Conservation (phyloP, 2,329 filamentous ascomycete genomes). For the Colletotrichum tofieldiae region DNA sequence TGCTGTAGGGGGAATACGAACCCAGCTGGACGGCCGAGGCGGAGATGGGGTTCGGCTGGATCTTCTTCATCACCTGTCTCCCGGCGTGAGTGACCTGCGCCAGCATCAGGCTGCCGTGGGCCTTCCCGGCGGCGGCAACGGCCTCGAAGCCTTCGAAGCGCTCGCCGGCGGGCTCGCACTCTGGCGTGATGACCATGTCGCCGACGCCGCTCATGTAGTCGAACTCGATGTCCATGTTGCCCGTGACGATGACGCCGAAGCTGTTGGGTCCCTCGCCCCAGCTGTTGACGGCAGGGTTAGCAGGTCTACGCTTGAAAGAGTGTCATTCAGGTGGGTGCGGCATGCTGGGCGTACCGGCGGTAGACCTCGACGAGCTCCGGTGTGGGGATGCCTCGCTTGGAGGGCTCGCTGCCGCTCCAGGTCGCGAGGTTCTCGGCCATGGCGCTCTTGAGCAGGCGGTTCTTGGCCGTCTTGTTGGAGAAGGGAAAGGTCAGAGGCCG, state of each 20-base stretch:
- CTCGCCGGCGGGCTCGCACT: slow-evolving; percentile 65
- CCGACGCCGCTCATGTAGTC: slow-evolving; percentile 71
- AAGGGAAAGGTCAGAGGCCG: slow-evolving; percentile 65
- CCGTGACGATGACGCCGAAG: slow-evolving; percentile 71
- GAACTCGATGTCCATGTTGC: slow-evolving; percentile 76
- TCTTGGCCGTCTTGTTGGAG: slow-evolving; percentile 70
- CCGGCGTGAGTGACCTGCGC: slow-evolving; percentile 76
- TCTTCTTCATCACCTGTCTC: slow-evolving; percentile 60
- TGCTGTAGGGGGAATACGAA: not conserved
- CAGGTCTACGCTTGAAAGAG: not conserved
- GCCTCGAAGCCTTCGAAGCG: slow-evolving; percentile 75
- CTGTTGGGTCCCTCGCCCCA: slow-evolving; percentile 70
- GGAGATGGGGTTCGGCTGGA: slow-evolving; percentile 58
- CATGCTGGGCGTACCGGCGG: slow-evolving; percentile 51
- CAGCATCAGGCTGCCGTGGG: slow-evolving; percentile 72
- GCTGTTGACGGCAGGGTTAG: slow-evolving; percentile 21
- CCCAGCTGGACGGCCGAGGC: slow-evolving; percentile 57
- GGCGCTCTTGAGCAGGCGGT: slow-evolving; percentile 77
- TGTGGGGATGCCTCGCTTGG: slow-evolving; percentile 62
- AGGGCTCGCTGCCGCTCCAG: slow-evolving; percentile 69
- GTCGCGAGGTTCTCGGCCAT: slow-evolving; percentile 77
- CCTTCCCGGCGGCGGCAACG: slow-evolving; percentile 69
- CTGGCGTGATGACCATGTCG: slow-evolving; percentile 72
- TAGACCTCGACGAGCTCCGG: slow-evolving; percentile 68
- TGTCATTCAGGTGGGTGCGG: not conserved